Evolutionary conservation across 108 stramenopile genomes (phyloP).

Genomic region (Pseudonitzschia multiseries): DNA sequence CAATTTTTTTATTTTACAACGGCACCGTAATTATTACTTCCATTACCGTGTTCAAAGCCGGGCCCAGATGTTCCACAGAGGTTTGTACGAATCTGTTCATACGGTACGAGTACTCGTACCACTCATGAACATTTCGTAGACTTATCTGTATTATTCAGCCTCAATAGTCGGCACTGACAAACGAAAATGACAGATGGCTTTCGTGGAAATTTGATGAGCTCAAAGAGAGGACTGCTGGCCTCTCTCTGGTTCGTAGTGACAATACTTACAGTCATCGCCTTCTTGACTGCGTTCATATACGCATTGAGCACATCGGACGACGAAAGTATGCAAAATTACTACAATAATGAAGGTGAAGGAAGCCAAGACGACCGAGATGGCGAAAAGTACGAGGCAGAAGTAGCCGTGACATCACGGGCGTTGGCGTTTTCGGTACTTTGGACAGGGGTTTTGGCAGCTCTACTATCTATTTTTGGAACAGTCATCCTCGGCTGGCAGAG

Average conservation of each 20-base stretch:
- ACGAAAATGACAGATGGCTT: neutral
- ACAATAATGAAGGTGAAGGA: slow-evolving; percentile 30
- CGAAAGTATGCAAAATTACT: slow-evolving; percentile 23
- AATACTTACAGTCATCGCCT: slow-evolving; percentile 60
- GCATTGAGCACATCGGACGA: slow-evolving; percentile 38
- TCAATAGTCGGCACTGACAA: neutral
- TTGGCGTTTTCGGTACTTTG: slow-evolving; percentile 81
- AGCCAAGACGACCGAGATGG: slow-evolving; percentile 31
- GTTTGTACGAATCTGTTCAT: too few relatives aligned
- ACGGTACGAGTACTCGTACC: too few relatives aligned
- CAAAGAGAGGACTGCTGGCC: slow-evolving; percentile 69
- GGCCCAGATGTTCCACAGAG: too few relatives aligned
- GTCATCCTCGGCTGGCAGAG: slow-evolving; percentile 75
- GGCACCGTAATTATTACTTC: too few relatives aligned
- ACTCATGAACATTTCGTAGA: too few relatives aligned
- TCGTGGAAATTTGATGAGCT: slow-evolving; percentile 22
- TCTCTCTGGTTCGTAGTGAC: slow-evolving; percentile 75
- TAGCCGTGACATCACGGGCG: slow-evolving; percentile 78
- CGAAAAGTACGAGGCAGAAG: slow-evolving; percentile 21
- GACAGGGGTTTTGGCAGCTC: slow-evolving; percentile 72
- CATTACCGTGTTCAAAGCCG: too few relatives aligned
- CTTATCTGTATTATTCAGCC: too few relatives aligned
- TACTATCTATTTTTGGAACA: slow-evolving; percentile 74
- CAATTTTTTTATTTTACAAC: too few relatives aligned
- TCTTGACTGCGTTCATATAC: slow-evolving; percentile 65